Evolutionary conservation across 306 rosid genomes (phyloP).

Genomic region (barrel medic (Medicago truncatula)): DNA sequence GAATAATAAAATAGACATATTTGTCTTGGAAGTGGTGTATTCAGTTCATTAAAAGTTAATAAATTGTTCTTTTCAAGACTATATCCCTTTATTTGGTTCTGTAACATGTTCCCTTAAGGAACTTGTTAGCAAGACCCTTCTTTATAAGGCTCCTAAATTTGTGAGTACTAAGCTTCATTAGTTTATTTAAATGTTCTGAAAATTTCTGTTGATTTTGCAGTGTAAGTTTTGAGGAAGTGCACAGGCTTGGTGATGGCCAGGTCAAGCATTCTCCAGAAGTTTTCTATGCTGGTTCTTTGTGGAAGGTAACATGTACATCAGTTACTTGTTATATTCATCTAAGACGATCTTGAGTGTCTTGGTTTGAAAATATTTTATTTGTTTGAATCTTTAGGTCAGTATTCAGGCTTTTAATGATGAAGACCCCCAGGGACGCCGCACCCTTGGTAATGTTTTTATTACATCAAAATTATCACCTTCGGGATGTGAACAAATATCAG

Average conservation of each 20-base stretch:
- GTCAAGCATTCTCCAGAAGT: slow-evolving; percentile 95
- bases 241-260: slow-evolving; percentile 97
- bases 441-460: slow-evolving; percentile 71
- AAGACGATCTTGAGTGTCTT: slow-evolving; percentile 37
- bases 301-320: slow-evolving; percentile 77
- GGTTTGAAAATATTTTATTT: slow-evolving; percentile 41
- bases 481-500: slow-evolving; percentile 32
- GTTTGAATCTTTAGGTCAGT: slow-evolving; percentile 72
- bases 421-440: slow-evolving; percentile 93
- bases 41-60: too few relatives aligned
- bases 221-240: slow-evolving; percentile 96
- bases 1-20: too few relatives aligned
- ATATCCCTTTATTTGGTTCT: too few relatives aligned
- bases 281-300: slow-evolving; percentile 94
- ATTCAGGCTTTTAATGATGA: slow-evolving; percentile 97
- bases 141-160: slow-evolving; percentile 23
- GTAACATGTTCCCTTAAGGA: too few relatives aligned
- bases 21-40: too few relatives aligned
- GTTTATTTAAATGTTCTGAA: slow-evolving; percentile 30
- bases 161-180: slow-evolving; percentile 29
- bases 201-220: slow-evolving; percentile 59
- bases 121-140: background rate
- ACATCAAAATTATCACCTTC: slow-evolving; percentile 21
- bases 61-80: too few relatives aligned
- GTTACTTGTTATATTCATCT: slow-evolving; percentile 31